Base-by-base conservation (phyloP, 176 grass and related monocot species). In the Zoysia pacifica region DNA sequence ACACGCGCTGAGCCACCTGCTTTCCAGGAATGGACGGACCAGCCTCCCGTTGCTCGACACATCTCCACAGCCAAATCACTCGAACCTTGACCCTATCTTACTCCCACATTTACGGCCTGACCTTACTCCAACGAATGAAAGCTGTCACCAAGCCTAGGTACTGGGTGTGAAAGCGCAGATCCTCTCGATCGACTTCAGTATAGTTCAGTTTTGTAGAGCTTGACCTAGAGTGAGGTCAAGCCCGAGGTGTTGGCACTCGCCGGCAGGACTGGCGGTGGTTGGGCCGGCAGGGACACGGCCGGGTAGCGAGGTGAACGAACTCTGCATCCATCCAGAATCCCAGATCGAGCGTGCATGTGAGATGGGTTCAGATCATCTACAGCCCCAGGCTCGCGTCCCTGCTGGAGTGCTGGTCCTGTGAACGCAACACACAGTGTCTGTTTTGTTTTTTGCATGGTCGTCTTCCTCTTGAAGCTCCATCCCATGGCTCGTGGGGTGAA, bases 1-100 rank as follows among this genome's bases (percentile, higher is more conserved):
- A 78, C 15, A 5, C 71, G 40, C 37, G 62, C 62, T 2, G 43
- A 63, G 71, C 53, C 51, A 40, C 48, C 62, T 8, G 16, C 49
- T 86, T 80, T 80, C 69, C 84, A 11, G 76, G 80, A 86, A 80
- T 80, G 76, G 62, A 74, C 83, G 69, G 47, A 16, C 39, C 56
- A 86, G 42, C 76, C 11, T 80, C 76, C 83, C 5, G 9, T 65
- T 42, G 16, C 73, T 59, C 39, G 82, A 68, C 73, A 76, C 56
- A 72, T 61, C 58, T 59, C 56, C 56, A 59, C n/a, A 59, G 9
- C 18, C 14, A 15, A 35, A 61, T 3, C 59, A 36, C 36, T 28
- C 28, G 28, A 28, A 0, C 28, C 28, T 28, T 28, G 28, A 28
- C 28, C 28, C 28, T 0, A 28, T 28, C 28, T 28, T 28, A 28